A percentile compares a stretch with the other conserved stretches of the same genome.
Evolutionary conservation across 2,329 filamentous ascomycete species (phyloP).

Genomic region (Colletotrichum eleusines): DNA sequence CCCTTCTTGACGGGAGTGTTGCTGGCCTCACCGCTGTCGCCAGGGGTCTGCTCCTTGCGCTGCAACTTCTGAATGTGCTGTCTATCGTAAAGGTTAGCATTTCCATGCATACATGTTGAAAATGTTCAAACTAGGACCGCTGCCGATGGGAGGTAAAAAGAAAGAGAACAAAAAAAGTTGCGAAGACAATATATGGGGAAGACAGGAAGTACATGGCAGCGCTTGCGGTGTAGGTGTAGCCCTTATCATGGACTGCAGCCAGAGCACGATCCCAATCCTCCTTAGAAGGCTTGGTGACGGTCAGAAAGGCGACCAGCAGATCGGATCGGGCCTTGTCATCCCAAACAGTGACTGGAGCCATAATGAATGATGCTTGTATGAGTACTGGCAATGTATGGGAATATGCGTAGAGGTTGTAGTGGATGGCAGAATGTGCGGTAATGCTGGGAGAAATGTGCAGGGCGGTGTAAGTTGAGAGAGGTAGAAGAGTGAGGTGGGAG

Average conservation of each 20-base stretch:
- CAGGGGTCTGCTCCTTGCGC: conserved; percentile 48
- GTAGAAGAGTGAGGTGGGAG: not conserved
- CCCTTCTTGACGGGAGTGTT: conserved; percentile 40
- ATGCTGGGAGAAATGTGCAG: not conserved
- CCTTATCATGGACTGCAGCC: conserved; percentile 49
- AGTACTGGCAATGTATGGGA: conserved; percentile 6
- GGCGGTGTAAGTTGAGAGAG: conserved; percentile 6
- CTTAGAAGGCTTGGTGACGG: conserved; percentile 52
- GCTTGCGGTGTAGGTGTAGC: conserved; percentile 54
- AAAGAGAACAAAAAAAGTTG: no score
- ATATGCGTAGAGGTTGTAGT: not conserved
- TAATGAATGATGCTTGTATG: conserved; percentile 37
- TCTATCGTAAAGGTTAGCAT: conserved; percentile 47
- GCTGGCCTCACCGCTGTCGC: conserved; percentile 36
- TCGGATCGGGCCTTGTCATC: conserved; percentile 54
- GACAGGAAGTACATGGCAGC: conserved; percentile 55
- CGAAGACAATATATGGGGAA: conserved; percentile 8
- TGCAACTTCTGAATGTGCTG: conserved; percentile 62
- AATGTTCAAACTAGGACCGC: not conserved
- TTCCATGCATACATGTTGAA: not conserved
- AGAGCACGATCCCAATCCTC: conserved; percentile 51
- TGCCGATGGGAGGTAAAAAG: not conserved
- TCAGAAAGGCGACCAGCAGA: conserved; percentile 54
- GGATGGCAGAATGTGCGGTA: not conserved
- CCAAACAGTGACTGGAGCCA: conserved; percentile 45